These are phyloP conservation scores for Danielozyma ontarioensis DNA, from an alignment of 805 yeast genomes.

Conservation along the genomic window DNA sequence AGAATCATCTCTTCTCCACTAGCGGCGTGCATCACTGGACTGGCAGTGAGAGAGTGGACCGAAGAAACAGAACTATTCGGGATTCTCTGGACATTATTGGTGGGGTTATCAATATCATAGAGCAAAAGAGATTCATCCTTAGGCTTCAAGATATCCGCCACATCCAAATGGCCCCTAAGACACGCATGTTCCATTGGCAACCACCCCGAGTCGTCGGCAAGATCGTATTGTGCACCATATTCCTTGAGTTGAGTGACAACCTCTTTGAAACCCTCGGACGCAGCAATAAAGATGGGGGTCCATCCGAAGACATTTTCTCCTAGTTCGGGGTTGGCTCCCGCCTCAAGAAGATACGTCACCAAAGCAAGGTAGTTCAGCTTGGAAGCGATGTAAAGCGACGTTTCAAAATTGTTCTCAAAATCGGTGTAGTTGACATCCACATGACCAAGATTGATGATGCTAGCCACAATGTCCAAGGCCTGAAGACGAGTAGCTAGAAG, in stretches of 20 bases:
- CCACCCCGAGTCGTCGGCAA: conserved; percentile 87
- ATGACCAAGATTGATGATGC: conserved; percentile 50
- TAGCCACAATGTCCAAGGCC: conserved; percentile 49
- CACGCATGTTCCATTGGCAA: conserved; percentile 96
- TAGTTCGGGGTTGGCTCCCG: conserved; percentile 69
- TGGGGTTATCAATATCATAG: conserved; percentile 33
- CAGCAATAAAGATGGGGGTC: conserved; percentile 90
- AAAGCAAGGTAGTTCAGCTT: conserved; percentile 53
- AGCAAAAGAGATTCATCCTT: conserved; percentile 26
- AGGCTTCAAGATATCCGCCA: conserved; percentile 61
- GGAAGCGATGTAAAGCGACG: conserved; percentile 78
- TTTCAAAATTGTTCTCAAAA: conserved; percentile 54
- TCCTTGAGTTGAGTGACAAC: conserved; percentile 52
- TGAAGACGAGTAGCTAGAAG: conserved; percentile 66
- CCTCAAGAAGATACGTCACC: conserved; percentile 49
- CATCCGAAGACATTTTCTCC: conserved; percentile 81
- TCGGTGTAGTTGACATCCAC: conserved; percentile 63
- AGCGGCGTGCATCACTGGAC: conserved; percentile 7
- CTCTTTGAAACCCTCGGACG: conserved; percentile 70
- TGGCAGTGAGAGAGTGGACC: conserved; percentile 1
- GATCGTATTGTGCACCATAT: conserved; percentile 48
- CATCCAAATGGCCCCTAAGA: conserved; percentile 74
- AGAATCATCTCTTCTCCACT: conserved; percentile 6
- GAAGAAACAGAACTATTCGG: conserved; percentile 2
- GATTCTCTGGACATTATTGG: conserved; percentile 24